Evolutionary conservation across 1,139 yeast genomes (phyloP), one percentile per base, ranked within the genome.

Genomic region (Scheffersomyces stambukii): DNA sequence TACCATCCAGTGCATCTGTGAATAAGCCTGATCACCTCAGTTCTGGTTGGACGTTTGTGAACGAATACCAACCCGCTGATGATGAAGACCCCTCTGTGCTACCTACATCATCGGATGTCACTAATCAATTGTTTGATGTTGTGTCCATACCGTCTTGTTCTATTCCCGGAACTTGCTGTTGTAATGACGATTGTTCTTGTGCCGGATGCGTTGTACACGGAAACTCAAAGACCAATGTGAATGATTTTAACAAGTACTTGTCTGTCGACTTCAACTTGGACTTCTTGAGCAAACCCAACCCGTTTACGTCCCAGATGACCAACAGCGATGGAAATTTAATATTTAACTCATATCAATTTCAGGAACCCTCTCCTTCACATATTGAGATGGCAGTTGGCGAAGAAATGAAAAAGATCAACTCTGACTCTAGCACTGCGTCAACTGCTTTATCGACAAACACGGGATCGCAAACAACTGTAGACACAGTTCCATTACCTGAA

Each of bases 121-220:
- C n/a, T n/a, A n/a, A 32, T 10, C 32, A 31, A 17, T 16, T 41
- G 12, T 37, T 41, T 39, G 56, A 56, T 35, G 50, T 59, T 19
- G 51, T 57, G 8, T 45, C 52, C 18, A 49, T 58, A 19, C 54
- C 63, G 20, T 48, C 73, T 5, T 67, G 77, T 41, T 59, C 74
- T 1, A 55, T 69, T 11, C 70, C 73, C 0, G 77, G 77, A 0
- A 53, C 74, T 0, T 74, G 80, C 46, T 45, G 58, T 19, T 74
- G 80, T 49, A 69, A 57, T 11, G 67, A 57, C 13, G 48, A 54
- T 16, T 75, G 80, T 48, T 29, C 48, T 4, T 75, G 80, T 49
- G 64, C 52, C 11, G 70, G 64, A 2, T 75, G 80, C 42, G 46
- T 54, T 16, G 68, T 60, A 1, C 80, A 74, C 46, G 60, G 60